Evolutionary conservation across 2,329 filamentous ascomycete genomes (phyloP).

Genomic region (Cercospora sojina): DNA sequence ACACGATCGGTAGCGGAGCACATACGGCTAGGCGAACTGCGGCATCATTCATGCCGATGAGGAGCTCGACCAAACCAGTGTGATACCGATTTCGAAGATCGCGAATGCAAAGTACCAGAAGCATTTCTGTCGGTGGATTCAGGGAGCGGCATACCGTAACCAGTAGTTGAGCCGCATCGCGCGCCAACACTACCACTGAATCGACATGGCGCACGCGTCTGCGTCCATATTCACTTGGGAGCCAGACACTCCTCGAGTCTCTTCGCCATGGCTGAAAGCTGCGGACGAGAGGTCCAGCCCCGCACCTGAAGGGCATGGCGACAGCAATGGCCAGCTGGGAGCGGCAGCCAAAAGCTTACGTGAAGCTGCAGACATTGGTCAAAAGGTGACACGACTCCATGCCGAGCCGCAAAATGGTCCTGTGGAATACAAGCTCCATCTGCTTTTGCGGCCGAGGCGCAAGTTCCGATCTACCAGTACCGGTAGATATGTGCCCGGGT

Average conservation of each 20-base stretch:
- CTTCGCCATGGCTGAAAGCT: constrained; percentile 77
- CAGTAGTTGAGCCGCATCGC: not conserved
- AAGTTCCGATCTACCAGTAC: constrained; percentile 73
- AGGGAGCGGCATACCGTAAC: not conserved
- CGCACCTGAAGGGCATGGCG: not conserved
- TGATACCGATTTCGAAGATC: not conserved
- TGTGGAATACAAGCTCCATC: constrained; percentile 93
- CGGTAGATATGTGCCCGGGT: constrained; percentile 51
- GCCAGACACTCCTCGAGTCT: constrained; percentile 79
- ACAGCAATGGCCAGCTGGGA: constrained; percentile 2
- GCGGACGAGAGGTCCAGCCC: constrained; percentile 10
- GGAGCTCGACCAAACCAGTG: not conserved
- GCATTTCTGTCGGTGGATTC: not conserved
- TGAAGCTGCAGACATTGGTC: constrained; percentile 14
- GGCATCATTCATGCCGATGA: constrained; percentile 16
- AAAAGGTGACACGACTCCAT: constrained; percentile 67
- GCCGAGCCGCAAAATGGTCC: constrained; percentile 92
- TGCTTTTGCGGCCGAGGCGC: constrained; percentile 75
- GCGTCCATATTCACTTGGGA: constrained; percentile 97
- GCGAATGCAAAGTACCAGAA: not conserved
- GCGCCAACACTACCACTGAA: too few relatives aligned
- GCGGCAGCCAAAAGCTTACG: constrained; percentile 15
- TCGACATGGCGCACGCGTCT: constrained; percentile 47
- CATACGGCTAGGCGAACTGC: constrained; percentile 16
- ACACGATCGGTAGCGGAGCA: constrained; percentile 46